A percentile compares a stretch with the other conserved stretches of the same genome.
Evolutionary conservation across 1,284 basidiomycete species (phyloP).

Genomic region (Pascua sp.): DNA sequence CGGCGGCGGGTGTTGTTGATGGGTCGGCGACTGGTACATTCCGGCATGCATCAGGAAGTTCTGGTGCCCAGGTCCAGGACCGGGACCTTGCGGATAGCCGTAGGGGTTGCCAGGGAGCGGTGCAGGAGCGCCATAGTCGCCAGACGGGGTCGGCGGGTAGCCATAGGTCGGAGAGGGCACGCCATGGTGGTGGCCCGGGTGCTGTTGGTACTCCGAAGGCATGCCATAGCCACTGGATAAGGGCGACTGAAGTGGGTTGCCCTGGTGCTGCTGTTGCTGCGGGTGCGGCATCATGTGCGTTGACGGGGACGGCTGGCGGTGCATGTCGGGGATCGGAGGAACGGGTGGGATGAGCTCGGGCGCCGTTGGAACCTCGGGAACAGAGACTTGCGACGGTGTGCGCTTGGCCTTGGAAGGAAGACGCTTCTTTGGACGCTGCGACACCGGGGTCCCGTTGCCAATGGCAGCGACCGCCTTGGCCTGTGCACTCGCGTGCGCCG

Average conservation of each 20-base stretch:
- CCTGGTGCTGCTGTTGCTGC: slow-evolving; percentile 9
- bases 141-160: slow-evolving; percentile 19
- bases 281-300: slow-evolving; percentile 13
- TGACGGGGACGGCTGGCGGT: slow-evolving; percentile 29
- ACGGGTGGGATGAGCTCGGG: slow-evolving; percentile 38
- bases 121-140: slow-evolving; percentile 6
- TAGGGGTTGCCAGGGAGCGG: slow-evolving; percentile 4
- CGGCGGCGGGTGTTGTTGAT: slow-evolving; percentile 17
- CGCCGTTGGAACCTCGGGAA: slow-evolving; percentile 5
- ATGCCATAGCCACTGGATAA: slow-evolving; percentile 35
- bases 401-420: slow-evolving; percentile 36
- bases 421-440: slow-evolving; percentile 16
- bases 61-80: slow-evolving; percentile 7
- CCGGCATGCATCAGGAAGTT: slow-evolving; percentile 14
- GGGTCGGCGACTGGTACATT: slow-evolving; percentile 22
- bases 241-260: slow-evolving; percentile 29
- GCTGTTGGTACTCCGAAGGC: slow-evolving; percentile 31
- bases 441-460: slow-evolving; percentile 34
- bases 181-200: slow-evolving; percentile 15
- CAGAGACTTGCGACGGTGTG: slow-evolving; percentile 24
- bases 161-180: slow-evolving; percentile 17
- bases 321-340: slow-evolving; percentile 38
- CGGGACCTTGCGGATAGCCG: slow-evolving; percentile 26
- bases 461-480: slow-evolving; percentile 24
- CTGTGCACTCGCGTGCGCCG: slow-evolving; percentile 21